Conservation (phyloP, 1,139 yeast genomes). For the Yamadazyma diddensiae region DNA sequence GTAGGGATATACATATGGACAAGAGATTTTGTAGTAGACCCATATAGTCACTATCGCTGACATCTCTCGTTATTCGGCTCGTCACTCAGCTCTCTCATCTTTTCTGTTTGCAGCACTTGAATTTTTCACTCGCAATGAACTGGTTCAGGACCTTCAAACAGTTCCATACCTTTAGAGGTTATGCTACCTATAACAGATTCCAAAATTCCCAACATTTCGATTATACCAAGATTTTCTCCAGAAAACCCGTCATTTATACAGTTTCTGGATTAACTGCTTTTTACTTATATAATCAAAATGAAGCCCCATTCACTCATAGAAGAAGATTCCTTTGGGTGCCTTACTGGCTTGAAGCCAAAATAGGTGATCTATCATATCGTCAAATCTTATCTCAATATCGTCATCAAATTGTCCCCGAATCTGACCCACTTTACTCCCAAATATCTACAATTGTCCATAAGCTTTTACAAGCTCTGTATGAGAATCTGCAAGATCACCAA, state of each 20-base stretch:
- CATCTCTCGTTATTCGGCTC: too few species aligned
- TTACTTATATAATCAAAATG: constrained; percentile 64
- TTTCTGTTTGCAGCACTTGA: neutral
- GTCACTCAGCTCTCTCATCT: too few species aligned
- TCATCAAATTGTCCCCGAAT: constrained; percentile 45
- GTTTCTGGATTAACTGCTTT: constrained; percentile 33
- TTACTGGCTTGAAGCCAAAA: constrained; percentile 55
- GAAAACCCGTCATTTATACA: constrained; percentile 20
- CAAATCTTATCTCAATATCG: constrained; percentile 54
- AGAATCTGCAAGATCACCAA: constrained; percentile 19
- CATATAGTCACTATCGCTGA: too few species aligned
- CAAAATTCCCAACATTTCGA: constrained; percentile 14
- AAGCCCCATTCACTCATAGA: constrained; percentile 82
- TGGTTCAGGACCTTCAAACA: neutral
- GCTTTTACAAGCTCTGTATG: constrained; percentile 57
- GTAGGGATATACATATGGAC: too few species aligned
- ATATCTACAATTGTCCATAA: constrained; percentile 62
- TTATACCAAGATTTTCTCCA: constrained; percentile 14
- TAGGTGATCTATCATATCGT: constrained; percentile 70
- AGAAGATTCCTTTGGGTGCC: constrained; percentile 73
- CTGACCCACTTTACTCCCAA: constrained; percentile 53
- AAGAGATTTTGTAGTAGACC: too few species aligned
- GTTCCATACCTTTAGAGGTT: neutral
- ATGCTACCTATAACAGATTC: constrained; percentile 20
- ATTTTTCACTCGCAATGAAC: neutral